Conservation (phyloP, 2,329 filamentous ascomycete species). For the Neodidymelliopsis sp. region DNA sequence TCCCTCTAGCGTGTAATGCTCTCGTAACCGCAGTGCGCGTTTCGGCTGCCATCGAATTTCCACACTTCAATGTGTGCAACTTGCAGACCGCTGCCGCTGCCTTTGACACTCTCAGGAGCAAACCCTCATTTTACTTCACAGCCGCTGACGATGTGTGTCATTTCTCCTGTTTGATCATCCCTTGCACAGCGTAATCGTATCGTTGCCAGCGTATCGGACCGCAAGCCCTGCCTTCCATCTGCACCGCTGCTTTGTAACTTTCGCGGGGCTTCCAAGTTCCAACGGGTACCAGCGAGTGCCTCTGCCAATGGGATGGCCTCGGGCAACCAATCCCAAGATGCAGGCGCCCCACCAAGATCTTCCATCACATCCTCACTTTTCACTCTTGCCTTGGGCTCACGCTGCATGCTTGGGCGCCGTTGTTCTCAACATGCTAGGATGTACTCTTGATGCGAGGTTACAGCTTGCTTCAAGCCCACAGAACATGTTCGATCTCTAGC, state of each 20-base stretch:
- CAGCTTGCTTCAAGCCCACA: background rate
- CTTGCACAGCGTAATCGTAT: conserved; percentile 12
- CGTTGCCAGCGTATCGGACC: conserved; percentile 10
- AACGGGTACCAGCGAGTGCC: conserved; percentile 1
- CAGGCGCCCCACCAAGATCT: conserved; percentile 14
- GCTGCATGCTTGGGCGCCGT: background rate
- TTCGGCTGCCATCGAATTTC: conserved; percentile 16
- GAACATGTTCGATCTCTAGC: background rate
- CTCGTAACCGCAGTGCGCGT: conserved; percentile 10
- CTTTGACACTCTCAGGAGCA: background rate
- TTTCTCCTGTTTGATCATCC: conserved; percentile 27
- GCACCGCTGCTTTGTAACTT: background rate
- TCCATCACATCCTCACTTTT: conserved; percentile 7
- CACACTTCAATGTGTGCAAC: background rate
- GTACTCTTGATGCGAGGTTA: background rate
- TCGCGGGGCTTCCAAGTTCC: conserved; percentile 8
- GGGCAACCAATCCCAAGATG: background rate
- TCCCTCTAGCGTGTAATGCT: background rate
- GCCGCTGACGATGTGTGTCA: conserved; percentile 3
- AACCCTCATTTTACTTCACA: background rate
- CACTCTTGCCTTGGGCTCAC: background rate
- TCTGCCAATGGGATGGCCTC: conserved; percentile 4
- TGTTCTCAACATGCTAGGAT: background rate
- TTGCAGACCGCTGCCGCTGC: background rate
- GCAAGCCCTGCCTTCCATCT: background rate